Percentiles rank a stretch among this genome's conserved stretches.
Conservation (phyloP, 176 grass and related monocot genomes). For the Triticum timopheevii region DNA sequence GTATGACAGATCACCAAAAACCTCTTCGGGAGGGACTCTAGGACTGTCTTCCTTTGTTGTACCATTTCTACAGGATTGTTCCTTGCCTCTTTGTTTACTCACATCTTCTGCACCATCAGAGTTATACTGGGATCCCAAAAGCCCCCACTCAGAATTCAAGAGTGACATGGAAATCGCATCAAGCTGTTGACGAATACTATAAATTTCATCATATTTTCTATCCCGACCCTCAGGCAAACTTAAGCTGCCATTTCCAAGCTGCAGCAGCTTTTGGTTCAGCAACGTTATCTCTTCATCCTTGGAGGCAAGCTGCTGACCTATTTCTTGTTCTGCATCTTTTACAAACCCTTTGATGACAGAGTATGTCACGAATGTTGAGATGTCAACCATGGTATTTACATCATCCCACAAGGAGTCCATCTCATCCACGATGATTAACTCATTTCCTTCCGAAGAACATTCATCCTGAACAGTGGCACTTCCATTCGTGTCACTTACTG, state of each 20-base stretch:
- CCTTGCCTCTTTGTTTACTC: slow-evolving; percentile 36
- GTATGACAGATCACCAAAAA: slow-evolving; percentile 13
- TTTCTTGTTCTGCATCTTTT: slow-evolving; percentile 39
- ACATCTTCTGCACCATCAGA: slow-evolving; percentile 44
- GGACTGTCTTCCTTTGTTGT: not conserved
- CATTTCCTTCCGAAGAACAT: slow-evolving; percentile 5
- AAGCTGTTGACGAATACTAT: slow-evolving; percentile 54
- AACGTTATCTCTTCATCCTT: slow-evolving; percentile 53
- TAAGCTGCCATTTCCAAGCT: slow-evolving; percentile 13
- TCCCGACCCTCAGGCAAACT: slow-evolving; percentile 31
- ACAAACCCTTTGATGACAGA: slow-evolving; percentile 49
- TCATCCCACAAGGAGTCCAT: slow-evolving; percentile 45
- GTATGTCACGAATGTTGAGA: slow-evolving; percentile 45
- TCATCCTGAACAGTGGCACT: slow-evolving; percentile 4
- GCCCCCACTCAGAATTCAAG: slow-evolving; percentile 50
- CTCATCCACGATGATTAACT: slow-evolving; percentile 31
- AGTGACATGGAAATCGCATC: slow-evolving; percentile 46
- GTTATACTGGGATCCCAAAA: slow-evolving; percentile 43
- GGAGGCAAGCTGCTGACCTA: slow-evolving; percentile 21
- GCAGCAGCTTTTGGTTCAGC: slow-evolving; percentile 42
- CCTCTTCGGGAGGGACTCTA: not conserved
- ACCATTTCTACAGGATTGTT: slow-evolving; percentile 20
- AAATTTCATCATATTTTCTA: slow-evolving; percentile 46
- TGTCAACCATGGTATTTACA: slow-evolving; percentile 28
- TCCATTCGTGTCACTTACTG: slow-evolving; percentile 15